Base-by-base conservation (phyloP, 352 stramenopile genomes). In the Pythium apleroticum region DNA sequence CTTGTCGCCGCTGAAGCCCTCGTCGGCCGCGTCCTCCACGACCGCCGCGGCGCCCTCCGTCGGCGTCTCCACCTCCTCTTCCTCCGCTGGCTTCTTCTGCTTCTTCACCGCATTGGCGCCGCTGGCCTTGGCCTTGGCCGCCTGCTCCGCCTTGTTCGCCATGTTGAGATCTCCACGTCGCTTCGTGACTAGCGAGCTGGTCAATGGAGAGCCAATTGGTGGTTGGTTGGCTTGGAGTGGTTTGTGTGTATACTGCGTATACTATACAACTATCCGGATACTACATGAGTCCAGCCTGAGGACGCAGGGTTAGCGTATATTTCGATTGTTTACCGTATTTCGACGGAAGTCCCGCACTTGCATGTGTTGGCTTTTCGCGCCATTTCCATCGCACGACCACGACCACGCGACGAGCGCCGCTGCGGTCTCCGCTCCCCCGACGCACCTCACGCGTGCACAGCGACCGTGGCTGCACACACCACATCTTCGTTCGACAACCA, bases 1-100 rank as follows among this genome's bases (percentile, higher is more conserved):
- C 68, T 73, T 78, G 65, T 83, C 76, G 53, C 81, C 83, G 65
- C 74, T 84, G 59, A 91, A 90, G 65, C 79, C 80, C 37, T 80
- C 74, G 45, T 81, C 73, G 1, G 71, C 60, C 5, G 63, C 63
- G 6, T 24, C 20, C 15, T 48, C 53, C n/a, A 49, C 24, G 14
- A 27, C 50, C 22, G 27, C 24, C 5, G 20, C 53, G 17, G 59
- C 58, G 41, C 59, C 65, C 4, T 66, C 65, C 4, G 57, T 66
- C 22, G 65, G 65, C 58, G 65, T 67, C 41, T 66, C 57, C 9
- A 43, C 4, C 20, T 65, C 49, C 15, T 61, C 52, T 17, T 64
- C 64, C 22, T 37, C n/a, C 33, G 43, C 31, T 10, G 20, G 17
- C 39, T 60, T 33, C 17, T n/a, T 28, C 37, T 35, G 35, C 54